Base-by-base conservation (phyloP, 2,329 filamentous ascomycete genomes). In the Fusarium pseudonygamai region DNA sequence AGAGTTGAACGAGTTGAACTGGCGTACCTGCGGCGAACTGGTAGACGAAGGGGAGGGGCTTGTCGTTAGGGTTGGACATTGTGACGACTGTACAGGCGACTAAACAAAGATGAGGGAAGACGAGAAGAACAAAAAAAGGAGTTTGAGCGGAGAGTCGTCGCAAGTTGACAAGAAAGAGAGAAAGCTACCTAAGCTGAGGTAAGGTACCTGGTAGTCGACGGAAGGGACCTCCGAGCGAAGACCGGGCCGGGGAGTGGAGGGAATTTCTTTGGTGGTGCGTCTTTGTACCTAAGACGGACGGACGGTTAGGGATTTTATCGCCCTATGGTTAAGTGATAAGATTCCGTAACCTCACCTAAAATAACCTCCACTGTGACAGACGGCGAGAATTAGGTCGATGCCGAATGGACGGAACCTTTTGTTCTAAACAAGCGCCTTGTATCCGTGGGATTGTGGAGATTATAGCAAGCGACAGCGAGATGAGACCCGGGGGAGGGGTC, bases 21-120 rank as follows among this genome's bases (percentile, higher is more conserved):
- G 60, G 86, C 90, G 81, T 81, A 91, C 95, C 95, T 81, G 96
- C 95, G 83, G 92, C 93, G 87, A 98, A 97, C 87, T 97, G 95
- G 91, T 98, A 98, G 78, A 91, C 84, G 85, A 98, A 98, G 67
- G 94, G 94, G 77, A 98, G 90, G 67, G 95, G 94, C 85, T 94
- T 93, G 59, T 89, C 84, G 74, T 86, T 81, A 74, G 67, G 67
- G 58, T 90, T 71, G 57, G 73, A 72, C 70, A 77, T 77, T 58
- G 64, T 73, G 77, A 71, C 64, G 55, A 58, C 46, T 60, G 61
- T 67, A 57, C 58, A 56, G 64, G 56, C 58, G 45, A 53, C 39
- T 30, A 32, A 56, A 58, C 50, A 37, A 64, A 47, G 36, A 43
- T n/a, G 60, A 49, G 46, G 59, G 55, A 55, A 53, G 24, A 57